These are phyloP conservation scores for Fusarium anthophilum DNA, from an alignment of 2,329 filamentous ascomycete genomes.

Conservation along the genomic window DNA sequence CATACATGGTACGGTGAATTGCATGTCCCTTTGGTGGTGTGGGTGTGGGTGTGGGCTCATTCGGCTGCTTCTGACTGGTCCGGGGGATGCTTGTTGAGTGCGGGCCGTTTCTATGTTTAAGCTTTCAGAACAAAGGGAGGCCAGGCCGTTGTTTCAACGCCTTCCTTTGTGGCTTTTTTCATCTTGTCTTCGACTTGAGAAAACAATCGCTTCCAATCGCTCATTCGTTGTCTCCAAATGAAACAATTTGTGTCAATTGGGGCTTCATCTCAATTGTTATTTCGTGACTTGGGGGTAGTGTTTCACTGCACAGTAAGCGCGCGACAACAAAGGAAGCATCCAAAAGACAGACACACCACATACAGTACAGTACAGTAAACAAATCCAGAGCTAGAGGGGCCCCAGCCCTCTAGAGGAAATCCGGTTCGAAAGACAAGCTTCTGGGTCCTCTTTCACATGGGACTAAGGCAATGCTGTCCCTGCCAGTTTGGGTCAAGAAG, in stretches of 20 bases:
- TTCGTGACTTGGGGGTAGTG: background rate
- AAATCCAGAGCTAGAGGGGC: background rate
- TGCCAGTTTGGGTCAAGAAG: constrained; percentile 18
- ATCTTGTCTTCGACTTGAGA: constrained; percentile 3
- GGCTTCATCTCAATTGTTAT: constrained; percentile 4
- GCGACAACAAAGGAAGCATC: constrained; percentile 13
- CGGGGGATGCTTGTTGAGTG: constrained; percentile 13
- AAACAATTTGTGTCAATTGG: constrained; percentile 9
- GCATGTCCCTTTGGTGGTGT: constrained; percentile 19
- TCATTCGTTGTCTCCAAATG: constrained; percentile 23
- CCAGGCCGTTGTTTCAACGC: constrained; percentile 39
- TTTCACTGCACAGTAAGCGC: constrained; percentile 8
- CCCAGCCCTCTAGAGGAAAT: background rate
- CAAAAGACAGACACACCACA: background rate
- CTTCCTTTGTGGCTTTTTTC: constrained; percentile 23
- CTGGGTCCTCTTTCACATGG: background rate
- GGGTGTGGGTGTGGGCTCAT: constrained; percentile 25
- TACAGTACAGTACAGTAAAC: constrained; percentile 15
- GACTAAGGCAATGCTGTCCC: constrained; percentile 1
- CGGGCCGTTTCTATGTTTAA: constrained; percentile 26
- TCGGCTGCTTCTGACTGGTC: constrained; percentile 29
- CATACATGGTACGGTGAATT: background rate
- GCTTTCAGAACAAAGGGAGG: constrained; percentile 26
- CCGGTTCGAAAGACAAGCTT: constrained; percentile 1
- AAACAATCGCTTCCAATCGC: background rate